These are phyloP conservation scores for Papiliotrema nemorosa DNA, from an alignment of 1,284 basidiomycete genomes.

Conservation along the genomic window DNA sequence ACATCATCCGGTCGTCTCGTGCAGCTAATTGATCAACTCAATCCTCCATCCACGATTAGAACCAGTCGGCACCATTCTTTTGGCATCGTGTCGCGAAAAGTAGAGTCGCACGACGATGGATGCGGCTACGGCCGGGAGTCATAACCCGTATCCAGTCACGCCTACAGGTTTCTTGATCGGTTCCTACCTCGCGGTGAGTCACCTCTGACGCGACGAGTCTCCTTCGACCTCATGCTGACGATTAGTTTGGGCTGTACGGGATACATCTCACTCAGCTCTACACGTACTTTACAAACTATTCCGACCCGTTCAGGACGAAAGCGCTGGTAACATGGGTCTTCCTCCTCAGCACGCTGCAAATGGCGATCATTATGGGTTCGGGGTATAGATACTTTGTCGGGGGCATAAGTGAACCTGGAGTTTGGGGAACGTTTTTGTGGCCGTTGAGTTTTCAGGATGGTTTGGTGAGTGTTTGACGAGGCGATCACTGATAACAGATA, in stretches of 20 bases:
- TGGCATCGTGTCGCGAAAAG: background rate
- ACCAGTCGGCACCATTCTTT: too few species aligned
- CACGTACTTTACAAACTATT: slow-evolving; percentile 22
- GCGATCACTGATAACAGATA: slow-evolving; percentile 10
- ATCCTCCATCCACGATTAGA: too few species aligned
- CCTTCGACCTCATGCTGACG: background rate
- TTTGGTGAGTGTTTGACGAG: slow-evolving; percentile 22
- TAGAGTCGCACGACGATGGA: background rate
- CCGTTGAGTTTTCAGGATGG: slow-evolving; percentile 37
- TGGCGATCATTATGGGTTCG: slow-evolving; percentile 26
- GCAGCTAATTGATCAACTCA: too few species aligned
- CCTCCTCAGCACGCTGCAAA: slow-evolving; percentile 24
- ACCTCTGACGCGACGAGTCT: background rate
- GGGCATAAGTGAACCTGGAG: slow-evolving; percentile 16
- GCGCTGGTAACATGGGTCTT: slow-evolving; percentile 29
- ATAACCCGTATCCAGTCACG: slow-evolving; percentile 37
- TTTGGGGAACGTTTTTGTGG: slow-evolving; percentile 40
- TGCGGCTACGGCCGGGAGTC: slow-evolving; percentile 10
- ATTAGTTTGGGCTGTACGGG: slow-evolving; percentile 27
- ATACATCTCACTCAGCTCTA: slow-evolving; percentile 29
- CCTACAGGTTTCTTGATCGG: slow-evolving; percentile 36
- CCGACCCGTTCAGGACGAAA: slow-evolving; percentile 13
- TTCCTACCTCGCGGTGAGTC: slow-evolving; percentile 29
- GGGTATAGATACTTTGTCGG: slow-evolving; percentile 30
- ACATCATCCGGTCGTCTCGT: too few species aligned